Percentiles rank a stretch among this genome's conserved stretches.
Conservation (phyloP, 148 eudicot genomes). For the Chenopodium album region DNA sequence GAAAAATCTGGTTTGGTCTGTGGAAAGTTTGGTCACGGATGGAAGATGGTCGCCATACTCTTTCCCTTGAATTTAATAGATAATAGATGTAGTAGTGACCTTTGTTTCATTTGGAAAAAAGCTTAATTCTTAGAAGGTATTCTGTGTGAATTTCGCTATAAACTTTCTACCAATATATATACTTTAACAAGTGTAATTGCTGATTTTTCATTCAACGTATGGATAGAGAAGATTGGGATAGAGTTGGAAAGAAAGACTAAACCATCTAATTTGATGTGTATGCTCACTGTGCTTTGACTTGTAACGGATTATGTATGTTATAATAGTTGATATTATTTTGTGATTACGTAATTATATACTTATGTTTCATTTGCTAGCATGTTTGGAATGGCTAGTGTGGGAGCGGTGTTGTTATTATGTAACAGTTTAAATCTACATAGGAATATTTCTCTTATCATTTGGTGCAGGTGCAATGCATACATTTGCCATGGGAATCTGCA, state of each 20-base stretch:
- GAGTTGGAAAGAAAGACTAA: not conserved
- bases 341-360: not conserved
- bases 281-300: not conserved
- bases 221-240: not conserved
- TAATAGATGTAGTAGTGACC: not conserved
- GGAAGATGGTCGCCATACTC: not conserved
- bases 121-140: not conserved
- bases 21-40: not conserved
- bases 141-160: not conserved
- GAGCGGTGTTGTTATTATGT: not conserved
- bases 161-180: not conserved
- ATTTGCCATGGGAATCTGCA: conserved; percentile 87
- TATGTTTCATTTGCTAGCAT: not conserved
- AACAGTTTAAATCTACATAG: not conserved
- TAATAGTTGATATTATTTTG: not conserved
- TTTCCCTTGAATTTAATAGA: not conserved
- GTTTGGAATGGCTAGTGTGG: not conserved
- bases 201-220: not conserved
- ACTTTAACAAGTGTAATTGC: not conserved
- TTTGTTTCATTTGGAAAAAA: not conserved
- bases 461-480: conserved; percentile 60
- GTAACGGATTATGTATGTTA: not conserved
- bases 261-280: not conserved
- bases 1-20: not conserved
- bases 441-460: not conserved